Conservation (phyloP, 768 basidiomycete species). For the Mycena alexandri region DNA sequence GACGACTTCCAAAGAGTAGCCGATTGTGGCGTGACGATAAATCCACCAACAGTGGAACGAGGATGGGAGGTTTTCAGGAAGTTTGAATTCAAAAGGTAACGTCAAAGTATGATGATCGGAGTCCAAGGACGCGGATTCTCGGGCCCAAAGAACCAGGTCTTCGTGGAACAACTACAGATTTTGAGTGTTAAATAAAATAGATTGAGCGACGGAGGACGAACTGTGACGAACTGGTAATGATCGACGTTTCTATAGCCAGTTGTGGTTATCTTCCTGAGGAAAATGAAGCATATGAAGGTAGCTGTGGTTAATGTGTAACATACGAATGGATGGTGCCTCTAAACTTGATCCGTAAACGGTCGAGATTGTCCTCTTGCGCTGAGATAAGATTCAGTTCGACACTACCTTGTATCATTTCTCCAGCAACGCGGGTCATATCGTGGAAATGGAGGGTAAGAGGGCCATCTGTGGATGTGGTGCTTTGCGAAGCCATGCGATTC, state of each 20-base stretch:
- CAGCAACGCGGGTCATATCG: background rate
- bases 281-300: too few species aligned
- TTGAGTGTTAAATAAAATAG: too few species aligned
- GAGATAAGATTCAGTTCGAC: background rate
- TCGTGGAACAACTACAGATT: too few species aligned
- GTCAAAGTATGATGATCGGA: slow-evolving; percentile 20
- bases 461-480: background rate
- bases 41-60: slow-evolving; percentile 12
- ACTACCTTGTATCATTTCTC: background rate
- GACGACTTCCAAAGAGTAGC: slow-evolving; percentile 22
- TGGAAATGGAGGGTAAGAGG: slow-evolving; percentile 4
- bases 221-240: too few species aligned
- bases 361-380: background rate
- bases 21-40: background rate
- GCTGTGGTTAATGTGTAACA: too few species aligned
- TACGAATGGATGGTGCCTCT: background rate
- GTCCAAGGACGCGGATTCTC: too few species aligned
- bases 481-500: slow-evolving; percentile 5
- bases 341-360: background rate
- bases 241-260: too few species aligned
- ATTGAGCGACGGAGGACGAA: too few species aligned
- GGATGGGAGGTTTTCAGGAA: slow-evolving; percentile 3
- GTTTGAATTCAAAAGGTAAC: slow-evolving; percentile 11
- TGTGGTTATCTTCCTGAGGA: too few species aligned
- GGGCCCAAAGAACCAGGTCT: too few species aligned